Base-by-base conservation (phyloP, 768 basidiomycete genomes). In the Udeniomyces megalosporus region DNA sequence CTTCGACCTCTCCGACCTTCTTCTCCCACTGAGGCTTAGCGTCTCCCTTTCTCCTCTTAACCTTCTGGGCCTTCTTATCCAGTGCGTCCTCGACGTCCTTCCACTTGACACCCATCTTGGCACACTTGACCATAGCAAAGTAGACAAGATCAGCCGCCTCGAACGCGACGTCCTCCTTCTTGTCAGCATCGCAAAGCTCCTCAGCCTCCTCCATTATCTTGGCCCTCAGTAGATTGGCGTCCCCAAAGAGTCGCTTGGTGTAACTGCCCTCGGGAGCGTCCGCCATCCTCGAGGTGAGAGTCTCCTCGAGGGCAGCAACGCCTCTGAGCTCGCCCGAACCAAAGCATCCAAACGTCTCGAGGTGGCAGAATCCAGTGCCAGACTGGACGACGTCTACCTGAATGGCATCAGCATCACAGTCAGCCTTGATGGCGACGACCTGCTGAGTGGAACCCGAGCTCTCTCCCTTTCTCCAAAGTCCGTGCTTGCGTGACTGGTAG, bases 191-290 rank as follows among this genome's bases (percentile, higher is more conserved):
- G 71, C 90, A 93, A n/a, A 99, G 80, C 73, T 99, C 95, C 68
- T 93, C 88, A 0, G 95, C 95, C 72, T 99, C 95, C 74, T 99
- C 95, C 83, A 86, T 88, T 67, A 99, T 90, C 78, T 99, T 99
- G 56, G 90, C 84, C 50, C 78, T 80, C 49, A 97, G 77, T n/a
- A 99, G 78, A 50, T 78, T 80, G 4, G 84, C 75, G 71, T 96
- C 88, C 47, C 79, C 77, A 74, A 97, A 95, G 29, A 99, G 75
- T 58, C 88, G 78, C 55, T 80, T 82, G 20, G 95, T 97, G 74
- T 99, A 99, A 0, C 88, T 91, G 5, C 90, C 91, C 67, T 84
- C 83, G 0, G 91, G 91, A 0, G 93, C 89, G 28, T 80, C 79
- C 35, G 75, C 74, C 49, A 86, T 76, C 46, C 95, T 81, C 2